Base-by-base conservation (phyloP, 108 stramenopile species). In the Nitzschia putrida region DNA sequence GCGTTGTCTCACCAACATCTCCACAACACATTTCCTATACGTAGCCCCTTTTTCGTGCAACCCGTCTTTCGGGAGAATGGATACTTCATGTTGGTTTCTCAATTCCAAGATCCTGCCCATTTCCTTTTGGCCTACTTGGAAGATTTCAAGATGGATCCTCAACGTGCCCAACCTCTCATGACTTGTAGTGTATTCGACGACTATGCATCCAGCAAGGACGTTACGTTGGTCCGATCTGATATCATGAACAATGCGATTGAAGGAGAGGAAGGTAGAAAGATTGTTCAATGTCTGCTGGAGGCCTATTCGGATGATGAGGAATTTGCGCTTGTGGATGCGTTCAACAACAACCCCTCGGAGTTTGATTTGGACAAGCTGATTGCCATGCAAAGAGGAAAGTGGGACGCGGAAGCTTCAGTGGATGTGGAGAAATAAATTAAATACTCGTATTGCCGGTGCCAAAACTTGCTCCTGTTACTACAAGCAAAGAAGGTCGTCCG, bases 131-230 rank as follows among this genome's bases (percentile, higher is more conserved):
- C 92, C 8, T 87, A 86, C 65, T 68, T 93, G 1, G 92, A 93
- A 66, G 92, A 93, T 64, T 93, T 90, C 71, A 88, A 86, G 56
- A 88, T 88, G 85, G 92, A 93, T 81, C 92, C 92, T 8, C 51
- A 78, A 21, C 58, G 69, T 25, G 92, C 92, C 0, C 84, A 87
- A n/a, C 92, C 92, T 7, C 75, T 93, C 23, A 20, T 93, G 23
- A 88, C 89, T 3, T 87, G 89, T 66, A 80, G 78, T 55, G 77
- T 93, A 22, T 93, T 90, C 75, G 85, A 90, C 37, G 92, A 93
- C 56, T 83, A 82, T 61, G 81, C 85, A 0, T 74, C 81, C 10
- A 52, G 61, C 5, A 83, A 87, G 47, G 83, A 88, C 57, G 41
- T 93, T 40, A 68, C 80, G 2, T 43, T 93, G 44, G 81, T 93